phyloP scores from a whole-genome alignment of 257 asterid species.

The Scutellaria barbata region DNA sequence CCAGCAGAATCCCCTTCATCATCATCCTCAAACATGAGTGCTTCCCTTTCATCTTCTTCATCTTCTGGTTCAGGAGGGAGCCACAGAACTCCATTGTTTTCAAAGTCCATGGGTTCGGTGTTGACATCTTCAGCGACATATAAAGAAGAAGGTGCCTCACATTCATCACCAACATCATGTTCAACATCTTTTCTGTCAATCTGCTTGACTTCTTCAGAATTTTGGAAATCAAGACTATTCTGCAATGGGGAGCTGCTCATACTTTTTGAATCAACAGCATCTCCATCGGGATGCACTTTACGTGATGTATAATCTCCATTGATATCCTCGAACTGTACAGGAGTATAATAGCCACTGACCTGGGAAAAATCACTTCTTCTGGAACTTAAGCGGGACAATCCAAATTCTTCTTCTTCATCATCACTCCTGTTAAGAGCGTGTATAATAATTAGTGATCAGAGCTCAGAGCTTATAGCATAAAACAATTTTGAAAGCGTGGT shows the following conservation, averaged over 20 bases:
- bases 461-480: background rate
- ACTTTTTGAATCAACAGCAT: conserved; percentile 55
- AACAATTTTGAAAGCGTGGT: background rate
- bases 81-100: conserved; percentile 90
- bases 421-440: conserved; percentile 63
- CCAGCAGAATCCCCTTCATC: conserved; percentile 81
- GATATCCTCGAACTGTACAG: conserved; percentile 54
- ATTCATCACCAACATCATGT: conserved; percentile 64
- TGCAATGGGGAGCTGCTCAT: conserved; percentile 47
- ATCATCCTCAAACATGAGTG: conserved; percentile 65
- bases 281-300: conserved; percentile 70
- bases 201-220: conserved; percentile 63
- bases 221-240: conserved; percentile 49
- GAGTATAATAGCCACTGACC: conserved; percentile 61
- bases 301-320: conserved; percentile 55
- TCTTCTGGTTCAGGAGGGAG: conserved; percentile 99
- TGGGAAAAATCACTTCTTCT: conserved; percentile 52
- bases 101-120: conserved; percentile 83
- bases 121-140: conserved; percentile 70
- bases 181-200: conserved; percentile 49
- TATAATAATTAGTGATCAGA: conserved; percentile 26
- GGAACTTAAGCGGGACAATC: conserved; percentile 54
- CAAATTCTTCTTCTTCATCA: conserved; percentile 75
- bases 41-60: conserved; percentile 86
- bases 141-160: conserved; percentile 81